A percentile compares a stretch with the other conserved stretches of the same genome.
Evolutionary conservation across 108 stramenopile genomes (phyloP).

Genomic region (Conticribra guillardii): DNA sequence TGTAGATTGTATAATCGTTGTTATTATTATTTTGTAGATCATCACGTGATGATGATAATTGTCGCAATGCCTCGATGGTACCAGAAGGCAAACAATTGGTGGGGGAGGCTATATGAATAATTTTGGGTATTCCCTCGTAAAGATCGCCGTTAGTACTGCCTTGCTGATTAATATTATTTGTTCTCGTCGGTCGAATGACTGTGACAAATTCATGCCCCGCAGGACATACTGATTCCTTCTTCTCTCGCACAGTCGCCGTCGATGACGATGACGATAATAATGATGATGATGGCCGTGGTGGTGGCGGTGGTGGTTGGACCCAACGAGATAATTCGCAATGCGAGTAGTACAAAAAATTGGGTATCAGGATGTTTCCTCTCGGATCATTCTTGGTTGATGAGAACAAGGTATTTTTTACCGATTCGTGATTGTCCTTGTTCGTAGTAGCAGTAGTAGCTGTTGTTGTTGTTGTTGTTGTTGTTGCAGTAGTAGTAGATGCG

Average conservation of each 20-base stretch:
- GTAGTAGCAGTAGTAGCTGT: no score
- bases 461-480: no score
- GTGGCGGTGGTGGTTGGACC: neutral
- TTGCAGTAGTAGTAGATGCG: no score
- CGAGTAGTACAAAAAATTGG: no score
- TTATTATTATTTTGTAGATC: neutral
- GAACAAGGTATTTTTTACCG: no score
- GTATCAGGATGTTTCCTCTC: neutral
- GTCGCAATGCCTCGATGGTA: conserved; percentile 4
- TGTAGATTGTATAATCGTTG: conserved; percentile 25
- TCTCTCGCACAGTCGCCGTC: no score
- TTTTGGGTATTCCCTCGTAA: conserved; percentile 14
- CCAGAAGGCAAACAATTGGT: conserved; percentile 18
- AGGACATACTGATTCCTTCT: neutral
- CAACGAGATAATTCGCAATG: neutral
- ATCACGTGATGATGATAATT: neutral
- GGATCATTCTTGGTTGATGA: no score
- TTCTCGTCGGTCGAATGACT: neutral
- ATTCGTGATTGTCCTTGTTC: no score
- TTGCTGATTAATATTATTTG: neutral
- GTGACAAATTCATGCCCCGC: neutral
- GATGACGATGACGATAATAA: no score
- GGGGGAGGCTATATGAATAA: conserved; percentile 20
- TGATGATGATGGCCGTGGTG: no score
- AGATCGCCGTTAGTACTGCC: neutral